phyloP scores from a whole-genome alignment of 495 filamentous ascomycete species.

The Daldinia bambusicola region DNA sequence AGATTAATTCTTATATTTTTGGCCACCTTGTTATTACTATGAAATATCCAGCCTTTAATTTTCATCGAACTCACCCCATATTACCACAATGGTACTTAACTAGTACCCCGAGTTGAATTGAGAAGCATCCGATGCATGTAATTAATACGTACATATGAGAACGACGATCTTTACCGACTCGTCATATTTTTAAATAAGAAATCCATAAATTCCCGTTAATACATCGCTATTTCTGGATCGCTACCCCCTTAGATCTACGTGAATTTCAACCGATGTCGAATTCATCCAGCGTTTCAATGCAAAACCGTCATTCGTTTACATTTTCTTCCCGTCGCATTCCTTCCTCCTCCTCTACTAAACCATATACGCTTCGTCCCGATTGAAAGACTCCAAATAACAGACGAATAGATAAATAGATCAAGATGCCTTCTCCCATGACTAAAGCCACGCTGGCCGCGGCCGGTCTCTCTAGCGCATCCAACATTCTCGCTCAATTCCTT shows the following conservation, averaged over 20 bases:
- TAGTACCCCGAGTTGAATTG: background rate
- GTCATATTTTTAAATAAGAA: conserved; percentile 38
- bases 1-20: background rate
- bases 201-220: conserved; percentile 25
- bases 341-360: background rate
- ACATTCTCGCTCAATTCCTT: conserved; percentile 47
- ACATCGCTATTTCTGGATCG: conserved; percentile 8
- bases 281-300: conserved; percentile 41
- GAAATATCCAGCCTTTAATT: background rate
- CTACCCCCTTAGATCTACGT: conserved; percentile 11
- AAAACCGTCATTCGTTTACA: conserved; percentile 26
- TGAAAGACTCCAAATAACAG: conserved; percentile 13
- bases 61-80: too few species aligned
- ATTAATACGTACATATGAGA: conserved; percentile 23
- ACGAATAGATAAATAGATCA: conserved; percentile 6
- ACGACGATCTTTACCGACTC: conserved; percentile 34
- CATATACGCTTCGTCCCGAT: conserved; percentile 33
- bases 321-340: conserved; percentile 5
- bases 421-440: conserved; percentile 48
- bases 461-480: conserved; percentile 46
- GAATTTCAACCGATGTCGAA: conserved; percentile 15
- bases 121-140: background rate
- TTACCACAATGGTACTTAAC: background rate
- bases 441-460: conserved; percentile 49
- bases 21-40: background rate